These are phyloP conservation scores for Lycium barbarum DNA, from an alignment of 257 asterid genomes.

Conservation along the genomic window DNA sequence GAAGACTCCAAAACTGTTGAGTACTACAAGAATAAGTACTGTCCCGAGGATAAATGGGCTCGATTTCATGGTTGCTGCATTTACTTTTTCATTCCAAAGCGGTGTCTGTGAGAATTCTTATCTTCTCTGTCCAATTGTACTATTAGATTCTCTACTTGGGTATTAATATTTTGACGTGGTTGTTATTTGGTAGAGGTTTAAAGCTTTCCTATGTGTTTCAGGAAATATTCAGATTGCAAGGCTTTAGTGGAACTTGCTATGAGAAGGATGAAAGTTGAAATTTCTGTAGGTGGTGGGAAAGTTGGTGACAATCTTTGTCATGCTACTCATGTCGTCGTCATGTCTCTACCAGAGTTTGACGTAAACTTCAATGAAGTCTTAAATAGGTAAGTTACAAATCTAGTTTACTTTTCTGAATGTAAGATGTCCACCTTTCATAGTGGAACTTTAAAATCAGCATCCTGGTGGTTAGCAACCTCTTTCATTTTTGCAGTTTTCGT, in stretches of 20 bases:
- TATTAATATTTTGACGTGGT: constrained; percentile 30
- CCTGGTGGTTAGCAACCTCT: not conserved
- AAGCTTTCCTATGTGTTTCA: constrained; percentile 37
- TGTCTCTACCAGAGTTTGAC: constrained; percentile 49
- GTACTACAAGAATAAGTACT: constrained; percentile 72
- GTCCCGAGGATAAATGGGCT: constrained; percentile 82
- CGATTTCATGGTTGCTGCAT: constrained; percentile 80
- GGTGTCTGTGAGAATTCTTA: constrained; percentile 52
- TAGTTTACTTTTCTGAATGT: constrained; percentile 19
- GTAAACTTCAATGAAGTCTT: constrained; percentile 58
- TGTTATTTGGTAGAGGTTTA: constrained; percentile 31
- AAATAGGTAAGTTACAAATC: constrained; percentile 55
- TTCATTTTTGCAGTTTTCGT: not conserved
- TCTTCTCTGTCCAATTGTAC: constrained; percentile 29
- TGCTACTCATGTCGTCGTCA: constrained; percentile 80
- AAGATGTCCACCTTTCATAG: not conserved
- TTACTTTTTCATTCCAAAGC: constrained; percentile 67
- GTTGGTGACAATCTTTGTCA: constrained; percentile 57
- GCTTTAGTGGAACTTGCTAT: constrained; percentile 61
- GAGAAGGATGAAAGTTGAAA: constrained; percentile 83
- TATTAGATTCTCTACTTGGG: constrained; percentile 20
- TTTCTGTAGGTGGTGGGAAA: constrained; percentile 77
- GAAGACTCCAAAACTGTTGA: constrained; percentile 58
- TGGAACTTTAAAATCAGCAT: not conserved
- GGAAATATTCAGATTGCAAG: constrained; percentile 59